Percentiles rank a stretch among this genome's conserved stretches.
phyloP scores from a whole-genome alignment of 306 rosid species.

The Senna tora region DNA sequence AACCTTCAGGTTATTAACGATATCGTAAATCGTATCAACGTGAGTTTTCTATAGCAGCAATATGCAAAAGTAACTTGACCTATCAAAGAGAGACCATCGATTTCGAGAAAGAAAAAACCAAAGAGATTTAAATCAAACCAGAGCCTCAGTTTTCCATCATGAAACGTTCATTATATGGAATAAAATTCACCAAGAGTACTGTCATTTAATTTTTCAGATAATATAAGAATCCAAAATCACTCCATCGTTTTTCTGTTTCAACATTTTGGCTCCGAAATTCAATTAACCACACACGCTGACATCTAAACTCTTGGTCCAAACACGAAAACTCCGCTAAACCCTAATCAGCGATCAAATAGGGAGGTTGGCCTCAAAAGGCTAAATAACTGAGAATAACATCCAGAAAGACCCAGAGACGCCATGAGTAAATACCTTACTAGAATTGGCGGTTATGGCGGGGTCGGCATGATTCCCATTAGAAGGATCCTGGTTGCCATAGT shows the following conservation, averaged over 20 bases:
- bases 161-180: background rate
- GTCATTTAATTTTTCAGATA: background rate
- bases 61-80: background rate
- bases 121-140: background rate
- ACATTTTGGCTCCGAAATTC: background rate
- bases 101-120: background rate
- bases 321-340: constrained; percentile 32
- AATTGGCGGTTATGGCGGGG: constrained; percentile 41
- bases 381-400: constrained; percentile 11
- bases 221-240: background rate
- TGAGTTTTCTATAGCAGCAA: background rate
- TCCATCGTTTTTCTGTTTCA: background rate
- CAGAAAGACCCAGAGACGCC: background rate
- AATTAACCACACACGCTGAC: background rate
- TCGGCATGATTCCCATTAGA: constrained; percentile 61
- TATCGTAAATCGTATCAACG: background rate
- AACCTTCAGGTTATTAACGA: background rate
- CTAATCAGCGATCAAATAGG: constrained; percentile 3
- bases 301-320: background rate
- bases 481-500: constrained; percentile 53
- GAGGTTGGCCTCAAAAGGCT: background rate
- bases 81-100: background rate
- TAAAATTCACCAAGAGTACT: background rate
- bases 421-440: constrained; percentile 58
- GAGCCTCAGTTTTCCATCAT: background rate